Conservation (phyloP, 2,329 filamentous ascomycete species). For the Westerdykella ornata region DNA sequence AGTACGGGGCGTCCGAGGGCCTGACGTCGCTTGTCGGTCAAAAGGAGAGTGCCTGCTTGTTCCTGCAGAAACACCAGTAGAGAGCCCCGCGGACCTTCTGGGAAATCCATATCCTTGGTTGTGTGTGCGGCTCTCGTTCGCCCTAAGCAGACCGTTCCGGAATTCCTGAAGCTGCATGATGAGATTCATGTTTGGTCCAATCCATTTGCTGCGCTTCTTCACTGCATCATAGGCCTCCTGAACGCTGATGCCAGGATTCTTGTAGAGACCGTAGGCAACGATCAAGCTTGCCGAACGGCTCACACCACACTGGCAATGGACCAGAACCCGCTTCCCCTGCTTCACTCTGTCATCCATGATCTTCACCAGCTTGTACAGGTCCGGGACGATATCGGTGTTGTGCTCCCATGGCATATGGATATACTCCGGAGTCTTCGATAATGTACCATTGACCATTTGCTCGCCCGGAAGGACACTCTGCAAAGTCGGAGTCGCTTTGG, state of each 20-base stretch:
- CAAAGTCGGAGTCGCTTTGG: conserved; percentile 48
- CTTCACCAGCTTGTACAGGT: conserved; percentile 68
- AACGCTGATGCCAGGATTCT: conserved; percentile 67
- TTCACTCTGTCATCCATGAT: conserved; percentile 65
- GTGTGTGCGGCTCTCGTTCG: conserved; percentile 28
- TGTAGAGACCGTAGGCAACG: conserved; percentile 77
- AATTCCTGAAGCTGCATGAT: conserved; percentile 87
- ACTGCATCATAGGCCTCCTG: conserved; percentile 79
- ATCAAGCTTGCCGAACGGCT: conserved; percentile 80
- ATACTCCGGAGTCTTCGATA: conserved; percentile 60
- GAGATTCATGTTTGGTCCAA: conserved; percentile 85
- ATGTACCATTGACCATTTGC: conserved; percentile 20
- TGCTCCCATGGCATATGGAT: conserved; percentile 85
- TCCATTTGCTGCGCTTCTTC: conserved; percentile 77
- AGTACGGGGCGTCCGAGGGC: conserved; percentile 33
- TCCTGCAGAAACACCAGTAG: conserved; percentile 18
- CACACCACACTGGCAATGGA: conserved; percentile 82
- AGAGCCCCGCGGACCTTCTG: conserved; percentile 28
- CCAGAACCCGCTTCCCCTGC: conserved; percentile 68
- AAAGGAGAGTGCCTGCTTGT: conserved; percentile 30
- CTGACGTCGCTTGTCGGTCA: conserved; percentile 24
- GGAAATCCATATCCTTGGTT: conserved; percentile 26
- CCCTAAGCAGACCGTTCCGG: conserved; percentile 43
- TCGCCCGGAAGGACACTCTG: conserved; percentile 24
- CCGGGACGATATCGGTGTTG: conserved; percentile 76